Conservation (phyloP, 2,329 filamentous ascomycete species). For the Talaromyces rugulosus region DNA sequence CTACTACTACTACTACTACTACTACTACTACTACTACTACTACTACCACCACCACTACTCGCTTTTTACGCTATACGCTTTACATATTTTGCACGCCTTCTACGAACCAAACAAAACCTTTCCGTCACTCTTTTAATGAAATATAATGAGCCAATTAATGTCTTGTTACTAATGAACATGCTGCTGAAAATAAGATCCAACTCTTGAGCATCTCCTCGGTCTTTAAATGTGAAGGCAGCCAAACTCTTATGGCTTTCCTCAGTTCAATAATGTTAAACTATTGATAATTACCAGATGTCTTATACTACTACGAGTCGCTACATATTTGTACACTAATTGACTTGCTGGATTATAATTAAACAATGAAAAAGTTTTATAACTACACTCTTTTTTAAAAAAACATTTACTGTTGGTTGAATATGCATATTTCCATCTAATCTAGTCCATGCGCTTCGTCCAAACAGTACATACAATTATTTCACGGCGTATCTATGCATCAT, state of each 20-base stretch:
- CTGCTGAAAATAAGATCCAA: background rate
- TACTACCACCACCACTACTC: too few species aligned
- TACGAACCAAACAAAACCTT: background rate
- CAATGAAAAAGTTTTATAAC: background rate
- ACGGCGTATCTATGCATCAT: background rate
- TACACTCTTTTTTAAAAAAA: background rate
- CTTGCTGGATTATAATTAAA: background rate
- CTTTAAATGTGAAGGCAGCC: background rate
- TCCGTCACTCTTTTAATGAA: background rate
- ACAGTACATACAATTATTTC: background rate
- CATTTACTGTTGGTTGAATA: background rate
- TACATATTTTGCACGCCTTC: background rate
- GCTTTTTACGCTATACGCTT: too few species aligned
- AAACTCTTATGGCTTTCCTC: background rate
- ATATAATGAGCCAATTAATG: background rate
- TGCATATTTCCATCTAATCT: background rate
- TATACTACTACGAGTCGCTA: background rate
- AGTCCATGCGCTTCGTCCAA: background rate
- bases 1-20: background rate
- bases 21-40: background rate
- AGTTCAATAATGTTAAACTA: background rate
- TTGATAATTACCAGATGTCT: background rate
- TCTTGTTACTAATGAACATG: background rate
- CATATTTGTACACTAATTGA: background rate
- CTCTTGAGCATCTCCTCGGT: background rate